Evolutionary conservation across 2,329 filamentous ascomycete species (phyloP), one percentile per base, ranked within the genome.

Genomic region (Zymoseptoria passerinii): DNA sequence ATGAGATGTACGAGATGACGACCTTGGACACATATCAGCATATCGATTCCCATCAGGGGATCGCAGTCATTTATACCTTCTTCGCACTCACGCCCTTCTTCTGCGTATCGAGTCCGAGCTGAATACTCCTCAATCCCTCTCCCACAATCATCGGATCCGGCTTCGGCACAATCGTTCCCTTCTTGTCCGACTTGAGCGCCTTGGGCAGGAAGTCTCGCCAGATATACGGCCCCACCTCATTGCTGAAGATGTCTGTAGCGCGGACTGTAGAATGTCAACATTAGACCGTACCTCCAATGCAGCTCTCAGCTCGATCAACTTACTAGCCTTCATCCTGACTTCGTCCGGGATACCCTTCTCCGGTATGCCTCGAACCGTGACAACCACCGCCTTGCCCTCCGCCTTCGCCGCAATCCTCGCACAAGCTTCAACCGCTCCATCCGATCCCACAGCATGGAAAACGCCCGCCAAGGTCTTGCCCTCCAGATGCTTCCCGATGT

Each of bases 81-180:
- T 65, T 67, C 8, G 72, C 75, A 59, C 68, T 72, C 8, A 77
- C 74, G 23, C 75, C 75, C 51, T 65, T 67, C 63, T 70, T 73
- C 56, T 69, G 67, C 61, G 64, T 71, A 57, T 74, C 70, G 9
- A 76, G 57, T 8, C 68, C 75, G 8, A 67, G 66, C 51, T 75
- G 71, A 27, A 76, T 66, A 16, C 61, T 67, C 48, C 72, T 68
- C 28, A 77, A 56, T 10, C 74, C 72, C 53, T 73, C 66, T 1
- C 72, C 72, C 5, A 76, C 67, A 19, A 76, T 67, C 49, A 70
- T 49, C 0, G 73, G 65, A 49, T 71, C 67, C 8, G 75, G 75
- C 18, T 63, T 63, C 23, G 67, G 68, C 10, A 66, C 59, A 19
- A 70, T 69, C 8, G 53, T 62, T 1, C 72, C 71, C 35, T 44